Percentiles rank a stretch among this genome's conserved stretches.
These are phyloP conservation scores for Adansonia madagascariensis DNA, from an alignment of 441 rosid species.

Conservation along the genomic window DNA sequence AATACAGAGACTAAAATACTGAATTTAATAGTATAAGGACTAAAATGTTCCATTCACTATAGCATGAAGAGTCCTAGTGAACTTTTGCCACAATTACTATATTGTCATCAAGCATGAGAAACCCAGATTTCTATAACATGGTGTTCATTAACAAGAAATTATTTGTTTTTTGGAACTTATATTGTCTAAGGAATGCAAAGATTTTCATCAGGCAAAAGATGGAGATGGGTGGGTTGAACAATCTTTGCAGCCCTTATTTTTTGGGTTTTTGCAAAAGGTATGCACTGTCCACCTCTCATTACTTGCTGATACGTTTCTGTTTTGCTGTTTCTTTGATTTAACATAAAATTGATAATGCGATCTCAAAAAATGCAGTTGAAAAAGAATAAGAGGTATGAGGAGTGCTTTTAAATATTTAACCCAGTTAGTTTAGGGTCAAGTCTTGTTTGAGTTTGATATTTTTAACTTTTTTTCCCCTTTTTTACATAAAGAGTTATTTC, in stretches of 20 bases:
- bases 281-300: slow-evolving; percentile 20
- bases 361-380: slow-evolving; percentile 13
- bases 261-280: slow-evolving; percentile 90
- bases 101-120: slow-evolving; percentile 19
- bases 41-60: too few species aligned
- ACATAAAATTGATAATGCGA: background rate
- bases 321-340: background rate
- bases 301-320: background rate
- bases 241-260: slow-evolving; percentile 71
- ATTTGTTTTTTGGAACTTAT: slow-evolving; percentile 25
- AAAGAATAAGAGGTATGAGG: background rate
- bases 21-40: too few species aligned
- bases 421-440: slow-evolving; percentile 13
- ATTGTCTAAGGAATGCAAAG: slow-evolving; percentile 77
- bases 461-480: background rate
- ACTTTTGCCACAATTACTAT: background rate
- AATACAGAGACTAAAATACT: too few species aligned
- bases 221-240: slow-evolving; percentile 99
- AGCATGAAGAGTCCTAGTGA: too few species aligned
- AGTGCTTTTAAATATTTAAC: background rate
- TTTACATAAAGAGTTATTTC: slow-evolving; percentile 25
- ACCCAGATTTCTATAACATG: slow-evolving; percentile 22
- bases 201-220: slow-evolving; percentile 92
- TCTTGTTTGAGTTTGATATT: background rate
- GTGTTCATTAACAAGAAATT: background rate